A percentile compares a stretch with the other conserved stretches of the same genome.
Conservation (phyloP, 179 eudicot genomes). For the Sideroxylon spinosum region DNA sequence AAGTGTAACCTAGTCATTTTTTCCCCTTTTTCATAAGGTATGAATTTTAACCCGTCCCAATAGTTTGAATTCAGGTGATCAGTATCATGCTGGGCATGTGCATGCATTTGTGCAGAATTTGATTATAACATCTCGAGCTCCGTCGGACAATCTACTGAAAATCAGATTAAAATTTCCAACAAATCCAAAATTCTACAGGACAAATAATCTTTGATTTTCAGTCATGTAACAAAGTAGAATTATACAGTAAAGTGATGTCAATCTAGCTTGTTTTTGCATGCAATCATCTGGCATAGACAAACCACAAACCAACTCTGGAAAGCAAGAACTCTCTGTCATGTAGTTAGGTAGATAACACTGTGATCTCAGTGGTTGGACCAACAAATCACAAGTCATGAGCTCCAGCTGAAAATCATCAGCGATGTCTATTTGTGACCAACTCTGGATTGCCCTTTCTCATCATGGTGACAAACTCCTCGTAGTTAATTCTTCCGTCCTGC, state of each 20-base stretch:
- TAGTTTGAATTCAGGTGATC: too few relatives aligned
- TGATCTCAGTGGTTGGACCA: neutral
- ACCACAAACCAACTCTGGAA: neutral
- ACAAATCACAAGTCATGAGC: neutral
- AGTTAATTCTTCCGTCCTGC: slow-evolving; percentile 89
- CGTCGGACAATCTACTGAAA: too few relatives aligned
- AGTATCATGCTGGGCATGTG: too few relatives aligned
- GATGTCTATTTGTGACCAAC: slow-evolving; percentile 50
- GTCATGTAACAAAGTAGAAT: neutral
- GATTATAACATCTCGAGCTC: too few relatives aligned
- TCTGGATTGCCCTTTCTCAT: slow-evolving; percentile 93
- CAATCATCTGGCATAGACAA: neutral
- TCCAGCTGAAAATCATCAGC: slow-evolving; percentile 37
- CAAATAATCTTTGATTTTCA: neutral
- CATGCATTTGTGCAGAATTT: too few relatives aligned
- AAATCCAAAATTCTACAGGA: neutral
- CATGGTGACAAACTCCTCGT: slow-evolving; percentile 87
- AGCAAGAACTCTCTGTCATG: neutral
- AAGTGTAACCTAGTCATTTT: too few relatives aligned
- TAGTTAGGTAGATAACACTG: too few relatives aligned
- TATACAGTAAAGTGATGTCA: neutral
- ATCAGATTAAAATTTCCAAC: too few relatives aligned
- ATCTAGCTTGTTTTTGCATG: neutral
- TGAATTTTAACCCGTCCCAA: too few relatives aligned
- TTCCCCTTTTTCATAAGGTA: too few relatives aligned